phyloP scores from a whole-genome alignment of 352 stramenopile genomes.

The Globisporangium sylvaticum region DNA sequence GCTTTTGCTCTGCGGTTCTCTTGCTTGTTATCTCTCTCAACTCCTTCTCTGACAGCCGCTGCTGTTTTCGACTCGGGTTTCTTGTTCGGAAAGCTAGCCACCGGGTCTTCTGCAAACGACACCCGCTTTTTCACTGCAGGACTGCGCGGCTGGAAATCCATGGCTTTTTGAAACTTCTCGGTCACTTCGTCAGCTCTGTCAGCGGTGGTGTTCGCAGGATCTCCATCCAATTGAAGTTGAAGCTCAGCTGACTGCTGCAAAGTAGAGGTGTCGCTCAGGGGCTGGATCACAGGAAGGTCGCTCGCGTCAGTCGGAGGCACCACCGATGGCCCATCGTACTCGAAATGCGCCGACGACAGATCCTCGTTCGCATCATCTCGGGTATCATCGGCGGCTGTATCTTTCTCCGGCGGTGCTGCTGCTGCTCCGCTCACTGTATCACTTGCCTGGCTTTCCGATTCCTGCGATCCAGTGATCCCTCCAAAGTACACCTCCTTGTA shows the following conservation, averaged over 20 bases:
- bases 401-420: background rate
- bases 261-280: background rate
- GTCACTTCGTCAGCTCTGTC: constrained; percentile 9
- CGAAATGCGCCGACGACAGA: background rate
- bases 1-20: background rate
- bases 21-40: background rate
- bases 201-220: background rate
- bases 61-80: background rate
- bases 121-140: constrained; percentile 14
- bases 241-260: background rate
- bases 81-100: background rate
- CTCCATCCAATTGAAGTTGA: background rate
- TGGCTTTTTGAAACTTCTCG: constrained; percentile 4
- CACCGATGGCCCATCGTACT: background rate
- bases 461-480: constrained; percentile 4
- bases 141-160: constrained; percentile 10
- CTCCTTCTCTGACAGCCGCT: background rate
- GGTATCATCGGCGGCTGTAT: background rate
- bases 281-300: background rate
- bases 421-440: background rate
- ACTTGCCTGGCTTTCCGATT: constrained; percentile 5
- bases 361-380: background rate
- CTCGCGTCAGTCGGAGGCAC: background rate
- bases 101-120: constrained; percentile 10
- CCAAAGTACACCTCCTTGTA: constrained; percentile 43